Base-by-base conservation (phyloP, 352 stramenopile species). In the Phytopythium boreale region DNA sequence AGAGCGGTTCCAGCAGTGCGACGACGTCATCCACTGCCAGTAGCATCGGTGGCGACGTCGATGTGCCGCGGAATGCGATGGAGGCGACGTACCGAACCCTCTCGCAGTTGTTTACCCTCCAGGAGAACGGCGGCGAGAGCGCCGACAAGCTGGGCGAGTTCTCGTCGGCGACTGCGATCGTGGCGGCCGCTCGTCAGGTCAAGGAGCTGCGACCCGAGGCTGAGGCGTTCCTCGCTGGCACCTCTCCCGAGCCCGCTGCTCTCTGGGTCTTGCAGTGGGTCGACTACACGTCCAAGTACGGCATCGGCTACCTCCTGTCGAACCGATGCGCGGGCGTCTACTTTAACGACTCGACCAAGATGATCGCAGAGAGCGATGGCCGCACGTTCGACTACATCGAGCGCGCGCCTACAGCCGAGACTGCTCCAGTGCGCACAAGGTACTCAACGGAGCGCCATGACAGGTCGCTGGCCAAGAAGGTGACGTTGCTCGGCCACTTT, bases 251-350 rank as follows among this genome's bases (percentile, higher is more conserved):
- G n/a, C 77, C 80, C 2, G 72, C 89, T 5, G 80, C 70, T 0
- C 86, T 98, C 61, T 99, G 97, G 96, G 89, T 99, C 15, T 90
- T 89, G 22, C 84, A 97, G 55, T 99, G 98, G 80, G 97, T 99
- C 10, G 97, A 99, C 72, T 99, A 99, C 77, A 99, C 97, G 7
- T 96, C 86, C 72, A 99, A 99, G 77, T 99, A 99, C 75, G 97
- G 97, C 57, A 90, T 99, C 60, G 97, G 97, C 56, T 99, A 99
- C 73, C 82, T 99, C 53, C 86, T 99, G 12, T 98, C 95, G 56
- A 97, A 98, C 80, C 96, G 96, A 50, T 93, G 75, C 36, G 87
- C 90, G 0, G 93, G 97, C 56, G 97, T 99, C 10, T 99, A 99
- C 72, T 99, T 99, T 66, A 99, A 99, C 71, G 97, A 99, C 76